Evolutionary conservation across 768 basidiomycete genomes (phyloP).

Genomic region (Tricholoma hemisulphureum): DNA sequence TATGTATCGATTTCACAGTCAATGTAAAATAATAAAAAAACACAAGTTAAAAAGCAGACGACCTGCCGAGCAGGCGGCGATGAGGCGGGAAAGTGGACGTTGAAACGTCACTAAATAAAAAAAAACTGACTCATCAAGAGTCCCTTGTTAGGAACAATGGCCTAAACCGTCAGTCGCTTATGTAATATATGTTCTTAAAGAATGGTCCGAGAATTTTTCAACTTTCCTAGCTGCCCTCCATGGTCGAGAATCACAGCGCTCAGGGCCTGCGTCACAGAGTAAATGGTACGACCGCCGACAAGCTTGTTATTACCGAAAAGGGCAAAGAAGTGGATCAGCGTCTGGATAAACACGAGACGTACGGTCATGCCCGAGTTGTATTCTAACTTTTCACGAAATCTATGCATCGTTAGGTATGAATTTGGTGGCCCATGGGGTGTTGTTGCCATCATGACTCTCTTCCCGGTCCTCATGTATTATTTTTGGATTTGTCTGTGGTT

Average conservation of each 20-base stretch:
- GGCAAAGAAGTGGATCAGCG: slow-evolving; percentile 73
- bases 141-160: not conserved
- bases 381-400: slow-evolving; percentile 1
- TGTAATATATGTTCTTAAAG: not conserved
- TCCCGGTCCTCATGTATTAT: slow-evolving; percentile 97
- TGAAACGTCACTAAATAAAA: not conserved
- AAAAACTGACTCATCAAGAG: not conserved
- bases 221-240: not conserved
- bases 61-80: too few species aligned
- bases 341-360: slow-evolving; percentile 70
- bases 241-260: slow-evolving; percentile 16
- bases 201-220: slow-evolving; percentile 17
- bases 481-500: slow-evolving; percentile 97
- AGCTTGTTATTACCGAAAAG: slow-evolving; percentile 55
- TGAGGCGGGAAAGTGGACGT: not conserved
- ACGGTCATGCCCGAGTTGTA: slow-evolving; percentile 17
- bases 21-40: slow-evolving; percentile 20
- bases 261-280: slow-evolving; percentile 21
- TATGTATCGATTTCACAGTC: slow-evolving; percentile 43
- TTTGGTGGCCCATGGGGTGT: slow-evolving; percentile 96
- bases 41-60: not conserved
- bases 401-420: slow-evolving; percentile 66
- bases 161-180: too few species aligned
- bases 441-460: slow-evolving; percentile 88
- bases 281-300: slow-evolving; percentile 26